Evolutionary conservation across 2,329 filamentous ascomycete genomes (phyloP), one percentile per base, ranked within the genome.

Genomic region (Escovopsis weberi): DNA sequence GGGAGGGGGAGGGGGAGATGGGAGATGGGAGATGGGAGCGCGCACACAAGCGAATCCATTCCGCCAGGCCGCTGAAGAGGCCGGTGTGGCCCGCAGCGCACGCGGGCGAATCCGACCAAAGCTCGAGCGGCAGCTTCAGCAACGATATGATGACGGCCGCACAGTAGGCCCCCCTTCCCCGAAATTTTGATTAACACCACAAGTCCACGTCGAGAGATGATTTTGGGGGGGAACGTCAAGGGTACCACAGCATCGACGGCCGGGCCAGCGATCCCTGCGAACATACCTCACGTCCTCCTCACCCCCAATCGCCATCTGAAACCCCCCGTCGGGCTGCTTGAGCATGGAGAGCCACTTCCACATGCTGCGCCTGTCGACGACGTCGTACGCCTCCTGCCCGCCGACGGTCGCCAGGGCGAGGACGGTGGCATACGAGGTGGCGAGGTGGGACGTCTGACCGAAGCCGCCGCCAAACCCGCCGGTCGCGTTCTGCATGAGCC

Each of bases 401-500:
- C 85, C 86, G 36, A 89, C 82, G 48, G 87, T 74, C 23, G 82
- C 76, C 41, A 98, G 68, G 38, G 83, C 78, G 45, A 98, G 72
- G 18, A 94, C 65, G 35, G 81, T 74, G 39, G 88, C 87, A 69
- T 96, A 98, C 1, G 84, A 86, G 38, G 85, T 82, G 44, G 91
- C 91, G 51, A 91, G 74, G 62, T 98, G 91, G 42, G 85, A 87
- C 50, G 76, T 71, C 58, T 96, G 91, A 26, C 89, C 87, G 59
- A 87, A 82, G n/a, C 91, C 88, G 48, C 89, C 91, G 41, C 87
- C 91, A 59, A 94, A 94, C 2, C 91, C 91, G 40, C 91, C 91
- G 12, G 70, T 70, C 19, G 69, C 60, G 60, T 95, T 93, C 63
- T 96, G 91, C 63, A 89, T 80, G 37, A 85, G 77, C 39, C 70